Base-by-base conservation (phyloP, 805 yeast species). In the Zygotorulaspora sp. region DNA sequence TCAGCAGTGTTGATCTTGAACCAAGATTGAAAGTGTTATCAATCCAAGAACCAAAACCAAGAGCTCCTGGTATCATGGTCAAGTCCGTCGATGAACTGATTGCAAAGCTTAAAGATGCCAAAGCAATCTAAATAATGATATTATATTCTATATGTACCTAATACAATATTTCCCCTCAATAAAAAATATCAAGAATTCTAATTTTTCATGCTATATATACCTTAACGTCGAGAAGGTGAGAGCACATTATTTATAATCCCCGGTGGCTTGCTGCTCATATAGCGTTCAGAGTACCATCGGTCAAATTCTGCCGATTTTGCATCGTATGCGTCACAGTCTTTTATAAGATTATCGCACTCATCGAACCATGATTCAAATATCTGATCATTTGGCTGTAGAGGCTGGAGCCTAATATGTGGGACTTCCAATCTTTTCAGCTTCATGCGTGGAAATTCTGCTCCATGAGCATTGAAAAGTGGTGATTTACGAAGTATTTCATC, bases 21-120 rank as follows among this genome's bases (percentile, higher is more conserved):
- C 73, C 75, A 24, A 76, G 90, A 53, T 65, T 89, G 43, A 79
- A 84, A 57, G 70, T 79, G 2, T 55, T 85, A 41, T 75, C 78
- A 57, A 81, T 92, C 11, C 79, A 79, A 50, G 97, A 92, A 60
- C 98, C 98, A 17, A 79, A 89, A 14, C 70, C 72, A 30, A 82
- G 96, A 64, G 63, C 72, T 41, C 82, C 92, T 2, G 97, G 97
- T 58, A 65, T 83, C 47, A 85, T 75, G 65, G 95, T 92, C 15
- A 75, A 66, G 11, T 66, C 72, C 35, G 96, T 88, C 31, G 97
- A 86, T 57, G 96, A 86, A 63, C 71, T 92, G 54, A 65, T 92
- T 39, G 57, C 72, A 36, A 85, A 84, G 59, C 73, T 92, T 59
- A 86, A 86, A 66, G 89, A 81, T 38, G 67, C 69, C 31, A 84